Conservation (phyloP, 2,329 filamentous ascomycete genomes). For the Lecanicillium sp. region DNA sequence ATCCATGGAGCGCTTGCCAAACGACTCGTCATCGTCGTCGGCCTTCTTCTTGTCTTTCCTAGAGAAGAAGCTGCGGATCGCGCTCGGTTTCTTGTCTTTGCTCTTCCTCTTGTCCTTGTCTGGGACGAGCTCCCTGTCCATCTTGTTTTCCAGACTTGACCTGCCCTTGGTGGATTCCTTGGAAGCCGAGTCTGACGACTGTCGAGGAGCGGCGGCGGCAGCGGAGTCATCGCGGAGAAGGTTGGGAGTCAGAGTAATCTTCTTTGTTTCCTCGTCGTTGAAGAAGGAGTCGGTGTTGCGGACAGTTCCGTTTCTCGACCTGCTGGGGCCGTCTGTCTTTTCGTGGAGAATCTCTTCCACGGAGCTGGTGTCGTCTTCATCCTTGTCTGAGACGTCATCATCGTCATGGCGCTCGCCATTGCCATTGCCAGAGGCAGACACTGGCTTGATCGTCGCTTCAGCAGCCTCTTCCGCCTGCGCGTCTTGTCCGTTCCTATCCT, state of each 20-base stretch:
- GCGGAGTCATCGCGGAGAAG: constrained; percentile 73
- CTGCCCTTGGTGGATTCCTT: constrained; percentile 44
- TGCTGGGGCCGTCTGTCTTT: constrained; percentile 43
- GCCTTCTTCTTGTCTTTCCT: constrained; percentile 52
- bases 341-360: constrained; percentile 62
- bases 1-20: constrained; percentile 58
- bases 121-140: constrained; percentile 43
- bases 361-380: constrained; percentile 21
- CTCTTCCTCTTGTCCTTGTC: constrained; percentile 72
- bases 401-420: constrained; percentile 1
- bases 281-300: constrained; percentile 96
- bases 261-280: constrained; percentile 92
- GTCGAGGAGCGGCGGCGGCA: constrained; percentile 55
- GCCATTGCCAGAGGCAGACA: background rate
- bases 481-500: background rate
- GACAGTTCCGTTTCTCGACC: constrained; percentile 77
- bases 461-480: background rate
- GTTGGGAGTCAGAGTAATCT: constrained; percentile 93
- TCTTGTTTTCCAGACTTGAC: constrained; percentile 67
- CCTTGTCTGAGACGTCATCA: constrained; percentile 1
- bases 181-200: constrained; percentile 39
- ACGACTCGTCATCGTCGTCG: constrained; percentile 52
- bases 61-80: constrained; percentile 54
- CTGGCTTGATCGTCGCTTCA: background rate
- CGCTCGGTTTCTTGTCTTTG: constrained; percentile 55